Conservation (phyloP, 176 grass and related monocot species). For the Oryza rufipogon region DNA sequence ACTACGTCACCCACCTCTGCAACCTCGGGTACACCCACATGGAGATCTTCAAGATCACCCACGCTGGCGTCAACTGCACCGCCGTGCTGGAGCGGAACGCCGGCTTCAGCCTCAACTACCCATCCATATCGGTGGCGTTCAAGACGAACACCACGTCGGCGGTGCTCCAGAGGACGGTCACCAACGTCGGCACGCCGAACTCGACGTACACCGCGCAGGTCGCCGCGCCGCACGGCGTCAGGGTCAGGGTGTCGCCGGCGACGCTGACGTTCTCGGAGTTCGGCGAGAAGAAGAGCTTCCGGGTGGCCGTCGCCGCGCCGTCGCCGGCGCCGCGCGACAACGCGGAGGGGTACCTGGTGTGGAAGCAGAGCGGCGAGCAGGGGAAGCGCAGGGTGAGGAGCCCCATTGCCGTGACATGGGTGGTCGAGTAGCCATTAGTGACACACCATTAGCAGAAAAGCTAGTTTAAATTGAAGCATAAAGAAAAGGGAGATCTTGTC, state of each 20-base stretch:
- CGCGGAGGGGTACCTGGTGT: conserved; percentile 65
- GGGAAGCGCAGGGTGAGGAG: conserved; percentile 80
- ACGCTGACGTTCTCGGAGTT: conserved; percentile 61
- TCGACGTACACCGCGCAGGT: conserved; percentile 66
- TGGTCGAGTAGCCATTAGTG: conserved; percentile 31
- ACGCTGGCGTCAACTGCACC: conserved; percentile 66
- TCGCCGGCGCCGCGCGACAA: conserved; percentile 27
- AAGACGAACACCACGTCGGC: conserved; percentile 32
- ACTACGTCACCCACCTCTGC: conserved; percentile 87
- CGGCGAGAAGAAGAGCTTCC: conserved; percentile 64
- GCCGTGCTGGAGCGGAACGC: conserved; percentile 24
- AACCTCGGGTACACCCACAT: conserved; percentile 65
- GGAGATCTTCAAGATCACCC: conserved; percentile 83
- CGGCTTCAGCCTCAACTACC: conserved; percentile 87
- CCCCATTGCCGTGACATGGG: conserved; percentile 76
- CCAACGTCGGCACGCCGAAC: conserved; percentile 66
- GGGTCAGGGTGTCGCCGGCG: conserved; percentile 53
- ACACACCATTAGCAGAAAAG: background rate
- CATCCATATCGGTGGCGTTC: conserved; percentile 72
- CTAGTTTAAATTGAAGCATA: background rate
- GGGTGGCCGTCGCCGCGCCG: conserved; percentile 44
- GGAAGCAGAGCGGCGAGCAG: conserved; percentile 46
- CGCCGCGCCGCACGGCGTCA: conserved; percentile 45
- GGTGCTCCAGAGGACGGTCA: conserved; percentile 57
- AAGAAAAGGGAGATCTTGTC: background rate